Base-by-base conservation (phyloP, 129 eudicot species). In the Pittosporum tobira region DNA sequence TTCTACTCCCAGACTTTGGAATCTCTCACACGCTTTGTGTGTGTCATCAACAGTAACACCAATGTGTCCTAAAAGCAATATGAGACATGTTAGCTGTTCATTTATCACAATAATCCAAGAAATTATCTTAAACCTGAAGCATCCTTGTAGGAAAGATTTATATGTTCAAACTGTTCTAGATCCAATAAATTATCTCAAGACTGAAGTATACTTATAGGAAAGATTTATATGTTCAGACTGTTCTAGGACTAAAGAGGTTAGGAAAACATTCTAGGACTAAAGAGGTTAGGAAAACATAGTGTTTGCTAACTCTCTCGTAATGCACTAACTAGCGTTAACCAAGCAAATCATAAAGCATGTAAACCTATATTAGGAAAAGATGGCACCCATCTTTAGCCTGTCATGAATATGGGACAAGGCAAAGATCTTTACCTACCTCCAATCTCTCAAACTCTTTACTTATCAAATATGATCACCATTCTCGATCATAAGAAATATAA, bases 1-100 rank as follows among this genome's bases (percentile, higher is more conserved):
- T 43, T 61, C 83, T 71, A 87, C 96, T 4, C 77, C 72, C 48
- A 81, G 69, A 23, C 62, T n/a, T 57, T 79, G 79, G 63, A 93
- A 93, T 81, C 99, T 81, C 69, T 77, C 69, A 71, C 96, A 93
- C 1, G 99, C 96, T 80, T 72, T 79, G 70, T 81, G 71, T 43
- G 77, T 75, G 76, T 93, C 96, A 73, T 84, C 96, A 60, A 93
- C 99, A 62, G 99, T 87, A 26, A 93, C 62, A 21, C 99, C 99
- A 40, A 93, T 93, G 80, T 93, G 99, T 18, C 99, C 96, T 87
- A 79, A 10, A 77, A 57, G 69, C 26, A 68, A 44, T 25, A 65
- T 37, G 36, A 60, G 56, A 62, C 48, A 48, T 13, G 29, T 45
- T 18, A 51, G 48, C 49, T 22, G 56, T 40, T 54, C 30, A 38